phyloP scores from a whole-genome alignment of 2,329 filamentous ascomycete species.

The Cytospora piceicola region DNA sequence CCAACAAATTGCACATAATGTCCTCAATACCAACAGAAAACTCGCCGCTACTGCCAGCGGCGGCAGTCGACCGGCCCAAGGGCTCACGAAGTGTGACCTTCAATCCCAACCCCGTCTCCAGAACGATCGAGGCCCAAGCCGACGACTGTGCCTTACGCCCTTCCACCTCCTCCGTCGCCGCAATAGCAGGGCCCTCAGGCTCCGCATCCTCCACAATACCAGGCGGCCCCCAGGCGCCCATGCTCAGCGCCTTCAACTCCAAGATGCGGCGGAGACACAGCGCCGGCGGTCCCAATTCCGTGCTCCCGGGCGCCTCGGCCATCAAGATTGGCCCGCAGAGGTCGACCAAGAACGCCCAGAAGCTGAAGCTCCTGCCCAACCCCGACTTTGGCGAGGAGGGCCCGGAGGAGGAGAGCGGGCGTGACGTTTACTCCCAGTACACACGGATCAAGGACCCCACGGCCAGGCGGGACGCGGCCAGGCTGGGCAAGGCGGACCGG shows the following conservation, averaged over 20 bases:
- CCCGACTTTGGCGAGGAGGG: constrained; percentile 79
- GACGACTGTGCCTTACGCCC: constrained; percentile 32
- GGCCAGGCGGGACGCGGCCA: constrained; percentile 86
- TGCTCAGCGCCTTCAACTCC: constrained; percentile 81
- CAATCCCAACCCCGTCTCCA: constrained; percentile 69
- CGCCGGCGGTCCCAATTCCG: constrained; percentile 71
- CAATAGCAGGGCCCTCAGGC: constrained; percentile 41
- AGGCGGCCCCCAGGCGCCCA: constrained; percentile 51
- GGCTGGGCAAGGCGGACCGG: constrained; percentile 90
- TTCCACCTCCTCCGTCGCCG: constrained; percentile 36
- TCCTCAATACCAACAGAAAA: constrained; percentile 30
- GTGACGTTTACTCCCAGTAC: constrained; percentile 97
- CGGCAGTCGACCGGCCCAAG: constrained; percentile 45
- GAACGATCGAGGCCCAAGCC: constrained; percentile 59
- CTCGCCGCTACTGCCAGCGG: constrained; percentile 34
- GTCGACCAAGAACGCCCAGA: constrained; percentile 94
- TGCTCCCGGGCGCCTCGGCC: constrained; percentile 44
- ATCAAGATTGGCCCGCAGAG: constrained; percentile 90
- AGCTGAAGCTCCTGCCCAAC: constrained; percentile 94
- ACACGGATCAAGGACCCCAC: constrained; percentile 97
- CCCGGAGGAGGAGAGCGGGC: constrained; percentile 83
- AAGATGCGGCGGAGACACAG: constrained; percentile 87
- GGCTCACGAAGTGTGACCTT: constrained; percentile 73
- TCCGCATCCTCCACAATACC: constrained; percentile 39
- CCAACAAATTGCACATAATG: constrained; percentile 14